Percentiles rank a stretch among this genome's conserved stretches.
phyloP scores from a whole-genome alignment of 371 early-diverging fungal species.

The Lichtheimia corymbifera region DNA sequence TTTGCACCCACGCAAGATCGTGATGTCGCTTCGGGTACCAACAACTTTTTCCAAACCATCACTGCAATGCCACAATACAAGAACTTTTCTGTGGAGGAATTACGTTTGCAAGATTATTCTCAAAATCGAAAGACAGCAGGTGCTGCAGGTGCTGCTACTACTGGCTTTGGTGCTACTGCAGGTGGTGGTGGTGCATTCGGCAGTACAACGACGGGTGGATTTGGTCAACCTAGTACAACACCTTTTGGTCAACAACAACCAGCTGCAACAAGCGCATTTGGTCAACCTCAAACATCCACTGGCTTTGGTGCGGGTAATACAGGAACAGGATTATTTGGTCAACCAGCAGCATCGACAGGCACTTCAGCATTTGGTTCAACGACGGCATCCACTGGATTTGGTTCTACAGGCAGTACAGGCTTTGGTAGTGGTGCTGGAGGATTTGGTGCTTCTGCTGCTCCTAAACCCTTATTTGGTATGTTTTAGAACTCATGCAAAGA shows the following conservation, averaged over 20 bases:
- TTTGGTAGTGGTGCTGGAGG: background rate
- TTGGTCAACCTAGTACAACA: conserved; percentile 30
- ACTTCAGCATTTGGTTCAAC: conserved; percentile 38
- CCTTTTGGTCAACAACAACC: conserved; percentile 56
- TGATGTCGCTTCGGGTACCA: conserved; percentile 59
- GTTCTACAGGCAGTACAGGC: conserved; percentile 2
- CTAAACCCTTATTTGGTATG: conserved; percentile 47
- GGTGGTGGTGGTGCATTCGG: conserved; percentile 50
- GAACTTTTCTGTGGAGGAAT: conserved; percentile 88
- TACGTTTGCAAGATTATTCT: conserved; percentile 88
- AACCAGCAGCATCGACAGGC: conserved; percentile 30
- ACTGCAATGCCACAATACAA: conserved; percentile 91
- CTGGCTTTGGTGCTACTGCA: conserved; percentile 39
- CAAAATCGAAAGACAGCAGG: conserved; percentile 75
- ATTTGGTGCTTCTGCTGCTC: conserved; percentile 6
- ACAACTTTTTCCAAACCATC: conserved; percentile 73
- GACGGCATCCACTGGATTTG: background rate
- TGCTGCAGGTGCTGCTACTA: conserved; percentile 28
- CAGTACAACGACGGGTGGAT: conserved; percentile 27
- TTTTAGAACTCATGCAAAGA: background rate
- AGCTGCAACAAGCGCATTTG: conserved; percentile 23
- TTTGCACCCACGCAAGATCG: conserved; percentile 69
- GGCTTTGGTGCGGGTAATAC: conserved; percentile 16
- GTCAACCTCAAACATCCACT: conserved; percentile 37
- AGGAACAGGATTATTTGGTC: conserved; percentile 40